Percentiles rank a stretch among this genome's conserved stretches.
Evolutionary conservation across 345 rosid species (phyloP).

Genomic region (Pistacia integerrima): DNA sequence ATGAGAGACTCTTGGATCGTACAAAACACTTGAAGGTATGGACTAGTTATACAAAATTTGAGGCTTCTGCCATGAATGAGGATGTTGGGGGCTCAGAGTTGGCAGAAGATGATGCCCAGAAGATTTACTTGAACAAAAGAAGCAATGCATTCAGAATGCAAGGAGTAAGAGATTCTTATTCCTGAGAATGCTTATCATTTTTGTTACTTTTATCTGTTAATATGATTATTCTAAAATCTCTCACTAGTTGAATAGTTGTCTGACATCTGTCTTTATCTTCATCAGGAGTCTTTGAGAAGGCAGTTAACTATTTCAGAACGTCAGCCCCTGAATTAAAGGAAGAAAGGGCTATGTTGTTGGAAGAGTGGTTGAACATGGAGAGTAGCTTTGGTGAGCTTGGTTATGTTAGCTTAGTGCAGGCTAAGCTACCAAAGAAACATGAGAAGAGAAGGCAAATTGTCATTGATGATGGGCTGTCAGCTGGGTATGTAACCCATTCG

Average conservation of each 20-base stretch:
- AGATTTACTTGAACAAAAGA: slow-evolving; percentile 39
- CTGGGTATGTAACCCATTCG: slow-evolving; percentile 54
- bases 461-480: slow-evolving; percentile 58
- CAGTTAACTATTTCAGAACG: slow-evolving; percentile 66
- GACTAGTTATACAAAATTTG: slow-evolving; percentile 89
- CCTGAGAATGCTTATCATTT: slow-evolving; percentile 3
- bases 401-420: slow-evolving; percentile 61
- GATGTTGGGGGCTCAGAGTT: slow-evolving; percentile 28
- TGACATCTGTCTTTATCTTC: not conserved
- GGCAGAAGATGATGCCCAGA: slow-evolving; percentile 41
- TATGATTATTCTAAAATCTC: slow-evolving; percentile 3
- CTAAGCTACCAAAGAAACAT: slow-evolving; percentile 84
- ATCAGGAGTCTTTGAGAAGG: slow-evolving; percentile 74
- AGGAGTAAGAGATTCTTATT: slow-evolving; percentile 58
- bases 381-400: slow-evolving; percentile 65
- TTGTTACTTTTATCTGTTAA: slow-evolving; percentile 2
- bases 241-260: slow-evolving; percentile 3
- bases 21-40: slow-evolving; percentile 94
- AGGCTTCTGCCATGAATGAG: slow-evolving; percentile 60
- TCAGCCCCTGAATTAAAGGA: slow-evolving; percentile 83
- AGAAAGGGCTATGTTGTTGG: slow-evolving; percentile 84
- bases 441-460: slow-evolving; percentile 66
- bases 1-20: slow-evolving; percentile 79
- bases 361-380: slow-evolving; percentile 89
- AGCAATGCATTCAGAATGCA: slow-evolving; percentile 51